Base-by-base conservation (phyloP, 352 stramenopile species). In the Peronospora belbahrii region DNA sequence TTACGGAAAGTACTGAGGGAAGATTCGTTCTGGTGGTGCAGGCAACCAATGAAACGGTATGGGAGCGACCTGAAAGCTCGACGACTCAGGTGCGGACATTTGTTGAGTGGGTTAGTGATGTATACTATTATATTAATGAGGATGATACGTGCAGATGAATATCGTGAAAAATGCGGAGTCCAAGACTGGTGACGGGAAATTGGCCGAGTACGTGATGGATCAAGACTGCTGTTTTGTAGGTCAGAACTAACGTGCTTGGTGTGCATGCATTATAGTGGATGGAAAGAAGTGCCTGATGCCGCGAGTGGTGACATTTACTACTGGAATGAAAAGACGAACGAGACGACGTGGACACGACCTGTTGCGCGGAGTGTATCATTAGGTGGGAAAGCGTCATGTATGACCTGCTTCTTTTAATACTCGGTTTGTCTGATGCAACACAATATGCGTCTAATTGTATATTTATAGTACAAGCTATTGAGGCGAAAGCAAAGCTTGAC, bases 21-120 rank as follows among this genome's bases (percentile, higher is more conserved):
- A 4, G 5, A 46, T 50, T 47, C 47, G 54, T 27, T 19, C 2
- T 19, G 19, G 4, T 24, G 8, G 15, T 24, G 10, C 17, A 91
- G 80, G 59, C 30, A 17, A 89, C 80, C 2, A 83, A 92, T 27
- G 70, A 88, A 22, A 92, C 80, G 17, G 65, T 60, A 23, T 92
- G 80, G 80, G 65, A 85, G n/a, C 73, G 60, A 22, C 80, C 79
- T 33, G 45, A 44, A 13, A 27, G 17, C 9, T 27, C 18, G 4
- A 15, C 39, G 11, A 24, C 10, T 36, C 23, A 46, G 15, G 39
- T 46, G 22, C 14, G 14, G 10, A 24, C 24, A n/a, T 3, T 18
- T 23, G 6, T n/a, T 23, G 23, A n/a, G 13, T 36, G 6, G 30
- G 8, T 19, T 6, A 17, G 6, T 25, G 14, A 25, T n/a, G n/a